Conservation (phyloP, 148 eudicot genomes). For the Nyssa sinensis region DNA sequence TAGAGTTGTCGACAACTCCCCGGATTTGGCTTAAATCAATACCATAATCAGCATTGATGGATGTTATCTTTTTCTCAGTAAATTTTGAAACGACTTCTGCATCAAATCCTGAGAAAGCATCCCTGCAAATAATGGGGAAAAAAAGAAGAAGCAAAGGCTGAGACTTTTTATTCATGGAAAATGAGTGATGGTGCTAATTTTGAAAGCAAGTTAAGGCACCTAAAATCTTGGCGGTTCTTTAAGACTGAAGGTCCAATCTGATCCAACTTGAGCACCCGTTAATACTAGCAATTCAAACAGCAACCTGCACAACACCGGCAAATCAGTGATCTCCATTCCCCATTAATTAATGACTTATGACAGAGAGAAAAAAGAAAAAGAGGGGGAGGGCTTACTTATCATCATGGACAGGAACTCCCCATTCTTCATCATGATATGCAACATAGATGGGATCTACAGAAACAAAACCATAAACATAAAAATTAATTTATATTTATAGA, state of each 20-base stretch:
- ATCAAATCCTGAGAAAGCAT: slow-evolving; percentile 77
- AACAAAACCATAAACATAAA: background rate
- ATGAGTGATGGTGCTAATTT: background rate
- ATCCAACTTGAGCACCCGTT: slow-evolving; percentile 86
- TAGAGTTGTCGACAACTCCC: slow-evolving; percentile 81
- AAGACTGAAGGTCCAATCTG: slow-evolving; percentile 83
- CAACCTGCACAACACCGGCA: slow-evolving; percentile 32
- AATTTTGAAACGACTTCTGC: slow-evolving; percentile 66
- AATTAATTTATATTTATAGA: background rate
- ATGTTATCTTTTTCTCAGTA: slow-evolving; percentile 60
- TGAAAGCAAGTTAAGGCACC: slow-evolving; percentile 27
- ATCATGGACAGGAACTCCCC: slow-evolving; percentile 87
- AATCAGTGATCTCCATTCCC: background rate
- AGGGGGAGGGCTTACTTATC: slow-evolving; percentile 50
- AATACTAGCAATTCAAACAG: slow-evolving; percentile 72
- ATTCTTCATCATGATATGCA: slow-evolving; percentile 86
- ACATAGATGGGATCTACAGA: slow-evolving; percentile 66
- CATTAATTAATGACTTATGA: background rate
- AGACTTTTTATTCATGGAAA: too few species aligned
- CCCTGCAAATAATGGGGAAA: slow-evolving; percentile 45
- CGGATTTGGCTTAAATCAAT: slow-evolving; percentile 63
- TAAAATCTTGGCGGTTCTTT: slow-evolving; percentile 61
- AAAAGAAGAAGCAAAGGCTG: background rate
- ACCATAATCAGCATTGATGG: slow-evolving; percentile 44
- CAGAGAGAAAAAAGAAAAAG: background rate